Conservation (phyloP, 495 filamentous ascomycete species). For the Penicillium odoratum region DNA sequence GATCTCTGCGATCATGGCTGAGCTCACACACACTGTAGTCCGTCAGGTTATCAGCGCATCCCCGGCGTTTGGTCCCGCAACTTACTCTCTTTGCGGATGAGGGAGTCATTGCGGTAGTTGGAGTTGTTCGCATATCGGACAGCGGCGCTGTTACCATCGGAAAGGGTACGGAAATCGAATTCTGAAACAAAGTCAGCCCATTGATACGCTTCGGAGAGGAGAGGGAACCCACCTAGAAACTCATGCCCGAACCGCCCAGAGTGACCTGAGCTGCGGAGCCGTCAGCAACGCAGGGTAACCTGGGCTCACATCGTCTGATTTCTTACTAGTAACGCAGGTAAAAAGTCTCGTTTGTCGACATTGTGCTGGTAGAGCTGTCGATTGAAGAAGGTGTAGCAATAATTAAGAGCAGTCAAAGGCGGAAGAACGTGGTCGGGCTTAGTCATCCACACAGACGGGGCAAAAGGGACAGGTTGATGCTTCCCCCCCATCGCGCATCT, state of each 20-base stretch:
- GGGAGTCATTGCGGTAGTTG: constrained; percentile 97
- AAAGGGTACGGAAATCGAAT: constrained; percentile 92
- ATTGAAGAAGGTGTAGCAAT: not conserved
- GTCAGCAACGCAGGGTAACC: constrained; percentile 51
- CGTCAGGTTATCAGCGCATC: constrained; percentile 22
- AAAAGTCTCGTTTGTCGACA: constrained; percentile 75
- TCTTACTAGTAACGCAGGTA: constrained; percentile 96
- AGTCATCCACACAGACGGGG: constrained; percentile 53
- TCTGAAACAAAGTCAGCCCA: constrained; percentile 56
- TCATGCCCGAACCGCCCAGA: constrained; percentile 98
- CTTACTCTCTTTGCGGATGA: constrained; percentile 99
- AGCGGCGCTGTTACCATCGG: constrained; percentile 91
- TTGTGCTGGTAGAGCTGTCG: constrained; percentile 18
- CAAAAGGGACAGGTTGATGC: constrained; percentile 48
- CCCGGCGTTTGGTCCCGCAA: constrained; percentile 16
- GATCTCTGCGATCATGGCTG: constrained; percentile 88
- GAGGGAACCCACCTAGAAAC: constrained; percentile 73
- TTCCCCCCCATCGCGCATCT: constrained; percentile 33
- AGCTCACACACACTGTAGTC: constrained; percentile 87
- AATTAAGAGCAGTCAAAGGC: constrained; percentile 18
- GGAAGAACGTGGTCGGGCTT: constrained; percentile 37
- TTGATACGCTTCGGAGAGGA: not conserved
- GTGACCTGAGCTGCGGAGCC: constrained; percentile 79
- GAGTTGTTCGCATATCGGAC: constrained; percentile 99
- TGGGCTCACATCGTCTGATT: constrained; percentile 31